These are phyloP conservation scores for Arachnomyces sp. DNA, from an alignment of 2,329 filamentous ascomycete genomes.

Conservation along the genomic window DNA sequence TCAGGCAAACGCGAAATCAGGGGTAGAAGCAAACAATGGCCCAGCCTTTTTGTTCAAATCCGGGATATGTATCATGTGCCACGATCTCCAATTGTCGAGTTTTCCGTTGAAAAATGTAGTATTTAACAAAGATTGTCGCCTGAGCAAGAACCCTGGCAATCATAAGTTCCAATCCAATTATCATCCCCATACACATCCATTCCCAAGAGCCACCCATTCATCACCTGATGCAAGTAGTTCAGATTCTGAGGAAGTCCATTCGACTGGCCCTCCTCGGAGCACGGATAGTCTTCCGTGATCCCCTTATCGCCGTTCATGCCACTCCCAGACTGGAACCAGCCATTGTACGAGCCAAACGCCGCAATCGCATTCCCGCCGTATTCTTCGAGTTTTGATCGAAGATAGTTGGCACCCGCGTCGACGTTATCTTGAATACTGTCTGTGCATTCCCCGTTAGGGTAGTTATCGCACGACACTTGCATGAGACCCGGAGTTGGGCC, in stretches of 20 bases:
- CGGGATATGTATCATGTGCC: too few relatives aligned
- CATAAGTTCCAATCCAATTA: constrained; percentile 16
- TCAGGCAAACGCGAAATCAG: too few relatives aligned
- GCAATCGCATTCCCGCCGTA: constrained; percentile 23
- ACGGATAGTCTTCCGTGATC: constrained; percentile 21
- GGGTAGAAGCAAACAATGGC: too few relatives aligned
- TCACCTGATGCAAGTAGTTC: constrained; percentile 29
- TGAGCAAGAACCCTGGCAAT: constrained; percentile 14
- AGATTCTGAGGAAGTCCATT: constrained; percentile 29
- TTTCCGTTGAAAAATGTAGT: background rate
- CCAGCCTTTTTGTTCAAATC: too few relatives aligned
- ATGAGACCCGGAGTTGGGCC: constrained; percentile 29
- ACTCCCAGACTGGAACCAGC: constrained; percentile 27
- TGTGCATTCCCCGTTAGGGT: constrained; percentile 27
- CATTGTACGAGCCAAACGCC: constrained; percentile 30
- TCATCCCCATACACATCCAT: constrained; percentile 26
- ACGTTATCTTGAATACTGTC: constrained; percentile 29
- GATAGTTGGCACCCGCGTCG: constrained; percentile 27
- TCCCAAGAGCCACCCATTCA: constrained; percentile 32
- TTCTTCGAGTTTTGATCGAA: constrained; percentile 18
- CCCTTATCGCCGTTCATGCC: constrained; percentile 24
- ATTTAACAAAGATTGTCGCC: constrained; percentile 13
- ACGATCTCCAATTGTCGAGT: too few relatives aligned
- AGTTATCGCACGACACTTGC: constrained; percentile 31
- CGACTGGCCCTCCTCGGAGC: constrained; percentile 20